Base-by-base conservation (phyloP, 108 stramenopile species). In the Cylindrotheca fusiformis region DNA sequence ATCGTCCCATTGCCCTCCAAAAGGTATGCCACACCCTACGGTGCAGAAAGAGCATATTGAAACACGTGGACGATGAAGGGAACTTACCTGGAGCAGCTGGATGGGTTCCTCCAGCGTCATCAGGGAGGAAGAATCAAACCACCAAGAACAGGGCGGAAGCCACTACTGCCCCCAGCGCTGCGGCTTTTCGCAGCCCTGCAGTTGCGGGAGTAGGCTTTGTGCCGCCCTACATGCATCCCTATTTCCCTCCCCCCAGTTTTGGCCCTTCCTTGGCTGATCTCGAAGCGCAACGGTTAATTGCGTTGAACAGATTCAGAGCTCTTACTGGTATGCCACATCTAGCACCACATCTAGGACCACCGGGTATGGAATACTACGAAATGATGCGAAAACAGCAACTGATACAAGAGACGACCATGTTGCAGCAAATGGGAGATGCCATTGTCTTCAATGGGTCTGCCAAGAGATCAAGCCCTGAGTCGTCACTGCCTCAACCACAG, bases 361-460 rank as follows among this genome's bases (percentile, higher is more conserved):
- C 10, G 6, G 36, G 14, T 14, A 41, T 41, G 6, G 36, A 41
- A 41, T 41, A 41, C 36, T 41, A 41, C 36, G 10, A 41, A 41
- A 6, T 10, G 10, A 6, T 41, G 10, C 36, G 36, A 41, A 41
- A 14, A 41, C 10, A 41, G 14, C 36, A 41, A 41, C 36, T 41
- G 14, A 10, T 41, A 14, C 36, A 14, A 41, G 36, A 41, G 14
- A 41, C 36, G 14, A 41, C 10, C 6, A 41, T 41, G 36, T 14
- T 41, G 36, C 36, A 41, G 14, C 36, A 41, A 41, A 41, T 41
- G 36, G 36, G 36, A 41, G 36, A 41, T 41, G 36, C n/a, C n/a
- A n/a, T n/a, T n/a, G n/a, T n/a, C n/a, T n/a, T n/a, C n/a, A n/a
- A n/a, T n/a, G n/a, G n/a, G n/a, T n/a, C n/a, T n/a, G n/a, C n/a